Evolutionary conservation across 768 basidiomycete genomes (phyloP).

Genomic region (Piloderma croceum): DNA sequence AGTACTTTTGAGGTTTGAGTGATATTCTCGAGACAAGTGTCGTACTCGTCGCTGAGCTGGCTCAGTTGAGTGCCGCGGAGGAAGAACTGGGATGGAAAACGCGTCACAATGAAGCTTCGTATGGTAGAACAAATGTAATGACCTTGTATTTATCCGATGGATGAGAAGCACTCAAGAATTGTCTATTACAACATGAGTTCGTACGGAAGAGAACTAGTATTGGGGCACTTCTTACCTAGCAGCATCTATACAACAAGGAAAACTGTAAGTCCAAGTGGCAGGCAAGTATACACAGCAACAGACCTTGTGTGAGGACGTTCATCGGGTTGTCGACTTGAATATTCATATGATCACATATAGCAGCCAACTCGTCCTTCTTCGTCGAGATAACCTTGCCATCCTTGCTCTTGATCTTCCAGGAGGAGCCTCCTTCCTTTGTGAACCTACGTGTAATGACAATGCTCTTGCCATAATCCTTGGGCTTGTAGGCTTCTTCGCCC

Average conservation of each 20-base stretch:
- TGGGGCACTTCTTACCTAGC: conserved; percentile 21
- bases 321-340: conserved; percentile 96
- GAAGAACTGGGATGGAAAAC: conserved; percentile 64
- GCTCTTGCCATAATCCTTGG: conserved; percentile 76
- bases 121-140: neutral
- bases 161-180: conserved; percentile 81
- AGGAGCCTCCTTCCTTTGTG: conserved; percentile 64
- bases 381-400: conserved; percentile 62
- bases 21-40: conserved; percentile 68
- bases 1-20: conserved; percentile 60
- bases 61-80: conserved; percentile 87
- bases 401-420: conserved; percentile 78
- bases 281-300: no score
- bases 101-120: neutral
- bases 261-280: no score
- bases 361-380: conserved; percentile 79
- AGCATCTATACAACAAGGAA: conserved; percentile 20
- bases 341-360: conserved; percentile 93
- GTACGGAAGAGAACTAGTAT: neutral
- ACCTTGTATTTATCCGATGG: conserved; percentile 88
- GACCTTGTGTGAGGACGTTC: conserved; percentile 88
- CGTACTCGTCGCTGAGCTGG: conserved; percentile 85
- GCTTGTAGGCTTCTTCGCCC: conserved; percentile 85
- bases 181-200: conserved; percentile 46
- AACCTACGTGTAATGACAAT: conserved; percentile 84